Percentiles rank a stretch among this genome's conserved stretches.
phyloP scores from a whole-genome alignment of 2,329 filamentous ascomycete genomes.

The Chaetomiaceae sp. region DNA sequence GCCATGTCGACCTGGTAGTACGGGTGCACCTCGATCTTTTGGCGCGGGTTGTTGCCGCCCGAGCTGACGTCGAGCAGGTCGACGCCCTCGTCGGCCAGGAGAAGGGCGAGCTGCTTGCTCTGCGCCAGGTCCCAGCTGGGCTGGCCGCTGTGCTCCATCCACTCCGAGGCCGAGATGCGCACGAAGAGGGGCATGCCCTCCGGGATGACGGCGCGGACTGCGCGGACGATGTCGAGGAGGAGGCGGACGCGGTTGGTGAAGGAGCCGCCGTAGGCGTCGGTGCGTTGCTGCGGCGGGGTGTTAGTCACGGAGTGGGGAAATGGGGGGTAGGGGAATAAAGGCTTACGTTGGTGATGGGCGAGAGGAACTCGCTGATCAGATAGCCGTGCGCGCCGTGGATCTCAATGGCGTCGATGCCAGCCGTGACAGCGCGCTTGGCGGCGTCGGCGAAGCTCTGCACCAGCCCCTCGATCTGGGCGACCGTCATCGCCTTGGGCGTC shows the following conservation, averaged over 20 bases:
- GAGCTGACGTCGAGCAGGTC: slow-evolving; percentile 81
- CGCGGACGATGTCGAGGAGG: slow-evolving; percentile 49
- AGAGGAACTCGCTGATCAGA: slow-evolving; percentile 62
- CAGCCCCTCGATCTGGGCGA: slow-evolving; percentile 61
- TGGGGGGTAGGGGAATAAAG: no score
- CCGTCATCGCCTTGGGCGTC: slow-evolving; percentile 62
- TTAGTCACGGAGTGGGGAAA: not conserved
- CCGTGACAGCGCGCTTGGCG: slow-evolving; percentile 57
- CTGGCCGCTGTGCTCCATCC: slow-evolving; percentile 47
- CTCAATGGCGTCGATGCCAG: slow-evolving; percentile 74
- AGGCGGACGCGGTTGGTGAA: slow-evolving; percentile 64
- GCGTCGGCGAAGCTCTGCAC: slow-evolving; percentile 59
- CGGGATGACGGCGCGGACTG: slow-evolving; percentile 50
- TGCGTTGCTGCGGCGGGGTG: slow-evolving; percentile 41
- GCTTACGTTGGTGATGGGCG: slow-evolving; percentile 50
- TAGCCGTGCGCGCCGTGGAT: slow-evolving; percentile 63
- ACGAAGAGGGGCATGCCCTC: slow-evolving; percentile 52
- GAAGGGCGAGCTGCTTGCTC: slow-evolving; percentile 60
- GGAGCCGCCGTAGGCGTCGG: slow-evolving; percentile 61
- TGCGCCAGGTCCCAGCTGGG: slow-evolving; percentile 66
- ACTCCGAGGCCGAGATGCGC: slow-evolving; percentile 59
- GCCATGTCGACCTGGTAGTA: slow-evolving; percentile 74
- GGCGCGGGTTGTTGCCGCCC: slow-evolving; percentile 62
- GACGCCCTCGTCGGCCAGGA: slow-evolving; percentile 68
- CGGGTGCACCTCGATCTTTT: slow-evolving; percentile 57